Base-by-base conservation (phyloP, 257 asterid genomes). In the Solanum chiquidenum region DNA sequence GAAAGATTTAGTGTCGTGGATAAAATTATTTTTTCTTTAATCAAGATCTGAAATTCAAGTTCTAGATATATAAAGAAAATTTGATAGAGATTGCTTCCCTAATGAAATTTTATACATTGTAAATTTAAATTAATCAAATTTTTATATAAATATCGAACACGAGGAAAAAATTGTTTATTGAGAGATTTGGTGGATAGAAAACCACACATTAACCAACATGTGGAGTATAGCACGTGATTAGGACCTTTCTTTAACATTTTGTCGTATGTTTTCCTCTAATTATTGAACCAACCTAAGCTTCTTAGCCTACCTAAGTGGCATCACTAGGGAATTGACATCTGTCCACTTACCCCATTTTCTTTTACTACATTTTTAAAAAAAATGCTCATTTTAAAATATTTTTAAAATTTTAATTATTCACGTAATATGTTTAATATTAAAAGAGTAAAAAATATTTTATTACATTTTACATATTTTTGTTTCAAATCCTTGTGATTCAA, bases 271-370 rank as follows among this genome's bases (percentile, higher is more conserved):
- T 74, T 42, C 75, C 74, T 42, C 52, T 3, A 6, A 85, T 74
- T 44, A 42, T 88, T 85, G 86, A 6, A 74, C 42, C 86, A 77
- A 77, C 12, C 86, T 64, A 88, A 77, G 83, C 82, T 18, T 13
- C 74, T 20, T 38, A 37, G 21, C 7, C 35, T 44, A 29, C 13
- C 9, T 31, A 44, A 12, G 84, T 86, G 88, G 88, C 90, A 18
- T 49, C 12, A 64, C 16, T 42, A 27, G 87, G 90, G 90, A 44
- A 35, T 9, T 49, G 88, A 73, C 88, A 88, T 31, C 9, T 88
- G 90, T 52, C 87, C 3, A 69, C 23, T 69, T 2, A 12, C 14
- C 64, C 7, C 23, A 27, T 6, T 27, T 68, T 52, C n/a, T 18
- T 6, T 18, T 18, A 52, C 9, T 52, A 52, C 9, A 52, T 52